These are phyloP conservation scores for Actinidia arguta DNA, from an alignment of 179 eudicot genomes.

Conservation along the genomic window DNA sequence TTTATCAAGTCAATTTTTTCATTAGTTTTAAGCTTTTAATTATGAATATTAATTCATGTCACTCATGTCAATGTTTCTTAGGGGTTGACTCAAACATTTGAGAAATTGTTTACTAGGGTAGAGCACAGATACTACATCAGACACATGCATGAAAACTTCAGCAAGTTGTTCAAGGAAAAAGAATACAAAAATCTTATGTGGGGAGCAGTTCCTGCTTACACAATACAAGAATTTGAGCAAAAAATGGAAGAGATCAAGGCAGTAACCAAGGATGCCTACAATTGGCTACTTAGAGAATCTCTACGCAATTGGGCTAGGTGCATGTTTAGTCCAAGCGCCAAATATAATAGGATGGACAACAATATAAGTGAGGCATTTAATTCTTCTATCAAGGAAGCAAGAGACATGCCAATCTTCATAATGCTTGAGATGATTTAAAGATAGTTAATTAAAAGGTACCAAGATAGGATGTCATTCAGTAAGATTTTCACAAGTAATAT, in stretches of 20 bases:
- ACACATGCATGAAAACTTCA: not conserved
- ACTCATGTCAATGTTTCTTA: too few relatives aligned
- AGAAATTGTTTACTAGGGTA: not conserved
- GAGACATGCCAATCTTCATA: too few relatives aligned
- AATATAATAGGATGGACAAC: too few relatives aligned
- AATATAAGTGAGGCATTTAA: not conserved
- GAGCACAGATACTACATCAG: not conserved
- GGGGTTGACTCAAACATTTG: not conserved
- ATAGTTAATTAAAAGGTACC: too few relatives aligned
- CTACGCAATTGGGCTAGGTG: not conserved
- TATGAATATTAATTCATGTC: too few relatives aligned
- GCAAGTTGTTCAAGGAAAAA: not conserved
- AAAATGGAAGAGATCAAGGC: not conserved
- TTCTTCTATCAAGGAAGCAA: too few relatives aligned
- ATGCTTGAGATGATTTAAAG: too few relatives aligned
- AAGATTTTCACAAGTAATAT: too few relatives aligned
- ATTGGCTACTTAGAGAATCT: not conserved
- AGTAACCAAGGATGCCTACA: not conserved
- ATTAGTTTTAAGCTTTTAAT: too few relatives aligned
- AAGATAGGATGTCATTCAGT: too few relatives aligned
- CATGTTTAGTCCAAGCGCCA: too few relatives aligned
- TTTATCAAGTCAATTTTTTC: too few relatives aligned
- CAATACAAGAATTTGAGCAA: not conserved
- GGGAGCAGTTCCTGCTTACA: not conserved
- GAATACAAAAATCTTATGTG: not conserved